Base-by-base conservation (phyloP, 305 asterid genomes). In the Rubia peregrina region DNA sequence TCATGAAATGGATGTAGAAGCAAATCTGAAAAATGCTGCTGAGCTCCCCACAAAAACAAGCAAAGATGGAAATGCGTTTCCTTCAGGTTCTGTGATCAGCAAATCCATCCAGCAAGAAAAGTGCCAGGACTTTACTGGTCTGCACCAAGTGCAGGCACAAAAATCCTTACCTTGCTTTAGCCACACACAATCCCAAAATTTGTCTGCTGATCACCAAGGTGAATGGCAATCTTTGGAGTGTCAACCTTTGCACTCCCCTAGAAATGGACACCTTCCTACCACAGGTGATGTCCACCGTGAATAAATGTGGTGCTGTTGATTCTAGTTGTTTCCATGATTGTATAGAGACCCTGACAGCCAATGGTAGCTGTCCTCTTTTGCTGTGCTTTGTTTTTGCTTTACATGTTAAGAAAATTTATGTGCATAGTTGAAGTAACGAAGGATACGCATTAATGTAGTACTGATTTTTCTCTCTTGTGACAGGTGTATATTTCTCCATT, bases 151-250 rank as follows among this genome's bases (percentile, higher is more conserved):
- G 67, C 79, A 44, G 61, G 57, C 49, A 17, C 78, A 78, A 9
- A 69, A 65, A 14, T 30, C 57, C 59, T 51, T 78, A 68, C 67
- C 77, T 71, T 59, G 76, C 74, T 51, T 63, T 71, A 61, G 76
- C 78, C 75, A 74, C 67, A 53, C 57, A 22, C 79, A 69, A 43
- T 65, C 76, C 65, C 79, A 70, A 73, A 73, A 68, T 62, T 55
- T 64, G 67, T 62, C 71, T 22, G 66, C 63, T 63, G 75, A 59
- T 40, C 57, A 73, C 70, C 70, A 61, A 17, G 59, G 72, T 69
- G 71, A 67, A 40, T 69, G 68, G 76, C 67, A 70, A 73, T 53
- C 53, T 69, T 65, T 70, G 62, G 76, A 53, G 67, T 68, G 51
- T 26, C 77, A 71, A 42, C 67, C 65, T 75, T 76, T 75, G 33